A percentile compares a stretch with the other conserved stretches of the same genome.
Conservation (phyloP, 352 stramenopile genomes). For the Phytophthora syringae region DNA sequence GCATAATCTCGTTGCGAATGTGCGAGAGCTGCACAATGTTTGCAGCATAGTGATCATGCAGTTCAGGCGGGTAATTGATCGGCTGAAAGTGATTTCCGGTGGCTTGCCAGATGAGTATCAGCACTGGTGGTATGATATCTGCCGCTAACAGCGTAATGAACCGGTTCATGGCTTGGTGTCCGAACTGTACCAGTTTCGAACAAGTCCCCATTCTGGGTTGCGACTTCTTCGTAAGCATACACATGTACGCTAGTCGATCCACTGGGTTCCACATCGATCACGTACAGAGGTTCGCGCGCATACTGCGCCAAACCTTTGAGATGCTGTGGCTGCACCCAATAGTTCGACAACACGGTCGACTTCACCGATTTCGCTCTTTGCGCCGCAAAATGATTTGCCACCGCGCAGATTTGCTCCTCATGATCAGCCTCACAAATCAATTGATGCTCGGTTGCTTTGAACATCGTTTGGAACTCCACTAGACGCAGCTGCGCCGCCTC, state of each 20-base stretch:
- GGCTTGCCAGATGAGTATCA: not conserved
- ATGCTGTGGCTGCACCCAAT: not conserved
- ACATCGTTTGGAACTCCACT: not conserved
- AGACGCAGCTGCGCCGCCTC: not conserved
- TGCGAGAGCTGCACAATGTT: not conserved
- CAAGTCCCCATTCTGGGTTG: not conserved
- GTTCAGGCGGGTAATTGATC: not conserved
- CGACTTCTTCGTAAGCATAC: not conserved
- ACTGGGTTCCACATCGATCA: not conserved
- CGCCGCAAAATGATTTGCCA: not conserved
- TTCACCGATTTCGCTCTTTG: conserved; percentile 1
- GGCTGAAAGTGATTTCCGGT: conserved; percentile 9
- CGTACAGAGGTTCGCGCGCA: not conserved
- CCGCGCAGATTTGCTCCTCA: not conserved
- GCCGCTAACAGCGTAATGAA: not conserved
- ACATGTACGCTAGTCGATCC: not conserved
- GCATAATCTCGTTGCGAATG: not conserved
- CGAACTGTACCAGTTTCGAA: not conserved
- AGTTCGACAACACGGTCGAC: not conserved
- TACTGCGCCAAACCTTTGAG: conserved; percentile 5
- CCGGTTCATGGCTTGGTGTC: not conserved
- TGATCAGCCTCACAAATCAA: too few relatives aligned
- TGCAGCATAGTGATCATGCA: not conserved
- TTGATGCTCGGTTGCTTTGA: not conserved
- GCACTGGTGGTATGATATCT: not conserved